phyloP scores from a whole-genome alignment of 148 eudicot species.

The Rhododendron griersonianum region DNA sequence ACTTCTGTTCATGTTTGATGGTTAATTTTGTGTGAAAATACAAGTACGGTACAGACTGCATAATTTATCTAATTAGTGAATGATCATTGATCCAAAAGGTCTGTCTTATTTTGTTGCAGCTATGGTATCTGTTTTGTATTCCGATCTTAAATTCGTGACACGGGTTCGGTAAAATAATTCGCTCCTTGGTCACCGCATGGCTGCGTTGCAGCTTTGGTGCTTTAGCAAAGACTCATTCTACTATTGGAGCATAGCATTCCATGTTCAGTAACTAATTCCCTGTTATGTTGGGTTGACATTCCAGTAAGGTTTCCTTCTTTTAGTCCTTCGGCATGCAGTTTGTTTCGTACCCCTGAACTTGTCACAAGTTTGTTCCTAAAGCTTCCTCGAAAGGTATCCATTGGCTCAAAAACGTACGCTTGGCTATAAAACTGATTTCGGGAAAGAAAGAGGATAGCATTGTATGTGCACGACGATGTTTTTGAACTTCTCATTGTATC shows the following conservation, averaged over 20 bases:
- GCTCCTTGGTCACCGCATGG: background rate
- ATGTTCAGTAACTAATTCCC: background rate
- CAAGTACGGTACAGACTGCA: background rate
- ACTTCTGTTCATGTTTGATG: background rate
- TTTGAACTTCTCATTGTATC: background rate
- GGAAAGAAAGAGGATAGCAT: too few species aligned
- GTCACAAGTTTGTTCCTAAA: too few species aligned
- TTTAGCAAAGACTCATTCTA: background rate
- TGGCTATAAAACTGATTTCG: background rate
- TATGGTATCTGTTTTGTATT: background rate
- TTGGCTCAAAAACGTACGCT: background rate
- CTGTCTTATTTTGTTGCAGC: background rate
- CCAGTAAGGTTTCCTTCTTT: too few species aligned
- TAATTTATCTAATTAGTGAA: background rate
- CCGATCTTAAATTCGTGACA: background rate
- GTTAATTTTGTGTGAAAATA: background rate
- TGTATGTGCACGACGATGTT: background rate
- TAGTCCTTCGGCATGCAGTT: too few species aligned
- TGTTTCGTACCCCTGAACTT: too few species aligned
- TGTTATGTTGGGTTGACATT: background rate
- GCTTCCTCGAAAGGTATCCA: background rate
- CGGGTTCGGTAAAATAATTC: background rate
- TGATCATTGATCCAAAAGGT: background rate
- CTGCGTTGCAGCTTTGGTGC: background rate
- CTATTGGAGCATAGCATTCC: background rate